Evolutionary conservation across 1,284 basidiomycete genomes (phyloP).

Genomic region (Rugosomyces carneus): DNA sequence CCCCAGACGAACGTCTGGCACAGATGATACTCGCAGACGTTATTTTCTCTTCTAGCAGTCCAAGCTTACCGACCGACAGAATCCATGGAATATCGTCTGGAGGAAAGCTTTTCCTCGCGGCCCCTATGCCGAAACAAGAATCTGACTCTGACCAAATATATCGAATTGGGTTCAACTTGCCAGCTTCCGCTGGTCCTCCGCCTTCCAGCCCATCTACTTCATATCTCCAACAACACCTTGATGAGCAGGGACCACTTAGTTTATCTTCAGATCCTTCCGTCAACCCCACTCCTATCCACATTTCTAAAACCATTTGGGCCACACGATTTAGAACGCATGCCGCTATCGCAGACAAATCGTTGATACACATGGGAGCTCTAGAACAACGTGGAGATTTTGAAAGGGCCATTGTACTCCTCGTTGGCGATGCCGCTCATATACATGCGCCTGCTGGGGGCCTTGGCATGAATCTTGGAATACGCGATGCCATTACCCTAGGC

Average conservation of each 20-base stretch:
- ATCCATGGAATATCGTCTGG: constrained; percentile 13
- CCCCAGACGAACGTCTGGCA: constrained; percentile 20
- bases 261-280: constrained; percentile 25
- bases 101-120: constrained; percentile 21
- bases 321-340: constrained; percentile 31
- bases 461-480: constrained; percentile 41
- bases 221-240: constrained; percentile 29
- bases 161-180: constrained; percentile 26
- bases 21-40: constrained; percentile 33
- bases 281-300: constrained; percentile 24
- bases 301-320: constrained; percentile 29
- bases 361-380: constrained; percentile 20
- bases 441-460: constrained; percentile 39
- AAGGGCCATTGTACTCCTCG: constrained; percentile 27
- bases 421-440: constrained; percentile 41
- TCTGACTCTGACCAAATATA: constrained; percentile 17
- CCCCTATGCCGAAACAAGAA: constrained; percentile 19
- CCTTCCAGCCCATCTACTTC: constrained; percentile 26
- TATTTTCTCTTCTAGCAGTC: constrained; percentile 20
- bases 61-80: constrained; percentile 11
- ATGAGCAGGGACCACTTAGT: constrained; percentile 23
- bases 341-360: constrained; percentile 32
- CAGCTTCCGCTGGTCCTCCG: constrained; percentile 20
- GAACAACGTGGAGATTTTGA: constrained; percentile 3
- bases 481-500: constrained; percentile 33